Base-by-base conservation (phyloP, 768 basidiomycete genomes). In the Boletus eberwhitei region DNA sequence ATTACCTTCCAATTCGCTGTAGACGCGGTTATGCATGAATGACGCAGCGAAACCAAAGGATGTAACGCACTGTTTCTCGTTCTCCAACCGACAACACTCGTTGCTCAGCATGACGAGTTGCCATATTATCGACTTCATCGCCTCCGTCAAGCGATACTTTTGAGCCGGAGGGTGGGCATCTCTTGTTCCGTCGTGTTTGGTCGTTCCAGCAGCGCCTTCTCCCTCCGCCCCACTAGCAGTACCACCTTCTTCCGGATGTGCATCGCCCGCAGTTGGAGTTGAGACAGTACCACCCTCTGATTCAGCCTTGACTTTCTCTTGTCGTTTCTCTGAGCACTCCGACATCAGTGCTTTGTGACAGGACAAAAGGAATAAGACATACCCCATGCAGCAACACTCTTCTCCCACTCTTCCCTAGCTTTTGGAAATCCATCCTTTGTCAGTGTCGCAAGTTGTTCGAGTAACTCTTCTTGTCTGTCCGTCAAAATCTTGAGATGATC, bases 71-170 rank as follows among this genome's bases (percentile, higher is more conserved):
- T 83, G 82, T 65, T 84, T 85, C 75, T 85, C 83, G 54, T 84
- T 84, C 72, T 84, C 74, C 40, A 80, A 52, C 55, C 88, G 76
- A 71, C 88, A 90, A 51, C 85, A 85, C 73, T 92, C 88, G 64
- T 93, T 92, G 66, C 89, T 92, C 53, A 93, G 64, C 66, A 84
- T 76, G 50, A 91, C 88, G 8, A 93, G 75, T 67, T 87, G 80
- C 89, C 89, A 94, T 58, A 94, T 82, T 29, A 83, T 79, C 38
- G 69, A 70, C 75, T 90, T 90, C 88, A 95, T 90, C 55, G 69
- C 67, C 54, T 94, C 93, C 37, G 87, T 90, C 75, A 93, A 72
- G 5, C 85, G 73, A 67, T 88, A 96, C 70, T 85, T 85, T 73
- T 88, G 87, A 62, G 77, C 74, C 0, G 93, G 91, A 40, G 88